These are phyloP conservation scores for Lentinula raphanica DNA, from an alignment of 768 basidiomycete genomes.

Conservation along the genomic window DNA sequence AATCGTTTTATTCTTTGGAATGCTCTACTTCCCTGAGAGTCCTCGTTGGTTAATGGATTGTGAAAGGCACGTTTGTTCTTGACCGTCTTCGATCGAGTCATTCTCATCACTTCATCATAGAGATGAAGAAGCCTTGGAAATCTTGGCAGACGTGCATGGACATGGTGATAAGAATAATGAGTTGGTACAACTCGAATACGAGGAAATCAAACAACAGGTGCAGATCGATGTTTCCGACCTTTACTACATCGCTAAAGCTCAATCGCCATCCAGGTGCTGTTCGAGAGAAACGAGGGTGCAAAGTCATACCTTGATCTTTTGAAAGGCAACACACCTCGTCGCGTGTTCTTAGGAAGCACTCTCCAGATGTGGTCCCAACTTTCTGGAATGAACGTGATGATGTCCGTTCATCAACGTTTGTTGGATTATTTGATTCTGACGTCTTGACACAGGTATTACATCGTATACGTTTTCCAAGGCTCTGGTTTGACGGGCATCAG, in stretches of 20 bases:
- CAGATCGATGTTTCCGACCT: not conserved
- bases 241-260: not conserved
- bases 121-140: constrained; percentile 60
- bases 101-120: constrained; percentile 16
- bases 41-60: constrained; percentile 71
- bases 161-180: constrained; percentile 51
- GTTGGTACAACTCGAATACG: constrained; percentile 64
- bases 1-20: constrained; percentile 59
- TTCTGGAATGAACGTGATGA: constrained; percentile 78
- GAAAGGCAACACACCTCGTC: constrained; percentile 60
- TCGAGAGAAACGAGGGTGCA: constrained; percentile 65
- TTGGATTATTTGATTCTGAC: not conserved
- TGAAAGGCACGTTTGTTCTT: constrained; percentile 31
- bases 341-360: constrained; percentile 63
- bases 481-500: constrained; percentile 72
- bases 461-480: constrained; percentile 70
- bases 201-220: constrained; percentile 56
- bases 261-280: constrained; percentile 30
- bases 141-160: constrained; percentile 73
- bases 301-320: constrained; percentile 66
- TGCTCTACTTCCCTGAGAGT: constrained; percentile 64
- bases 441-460: constrained; percentile 42
- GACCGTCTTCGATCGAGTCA: not conserved
- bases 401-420: constrained; percentile 33
- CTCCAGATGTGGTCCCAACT: constrained; percentile 81